A percentile compares a stretch with the other conserved stretches of the same genome.
Evolutionary conservation across 495 filamentous ascomycete genomes (phyloP).

Genomic region (Trichocladium uniseriatum): DNA sequence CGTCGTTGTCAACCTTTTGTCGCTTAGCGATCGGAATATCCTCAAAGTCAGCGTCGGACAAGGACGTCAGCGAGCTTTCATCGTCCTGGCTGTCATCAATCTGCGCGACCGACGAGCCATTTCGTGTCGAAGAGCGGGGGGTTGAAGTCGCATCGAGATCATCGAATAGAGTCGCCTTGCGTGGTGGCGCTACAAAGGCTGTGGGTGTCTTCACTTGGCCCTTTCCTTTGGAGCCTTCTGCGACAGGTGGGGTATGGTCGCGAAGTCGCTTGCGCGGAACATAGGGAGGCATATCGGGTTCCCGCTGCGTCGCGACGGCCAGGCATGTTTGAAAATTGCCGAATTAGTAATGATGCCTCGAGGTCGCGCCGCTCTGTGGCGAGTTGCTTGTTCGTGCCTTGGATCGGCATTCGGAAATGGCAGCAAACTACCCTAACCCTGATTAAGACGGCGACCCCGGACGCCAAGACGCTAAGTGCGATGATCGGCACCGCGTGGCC

Average conservation of each 20-base stretch:
- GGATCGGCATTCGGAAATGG: no score
- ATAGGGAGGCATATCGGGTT: constrained; percentile 34
- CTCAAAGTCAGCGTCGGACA: constrained; percentile 63
- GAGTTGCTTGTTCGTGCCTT: no score
- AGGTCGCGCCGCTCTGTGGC: background rate
- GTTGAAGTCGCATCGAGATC: constrained; percentile 50
- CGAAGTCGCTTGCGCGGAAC: constrained; percentile 41
- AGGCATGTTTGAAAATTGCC: constrained; percentile 1
- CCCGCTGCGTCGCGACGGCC: background rate
- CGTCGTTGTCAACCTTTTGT: constrained; percentile 16
- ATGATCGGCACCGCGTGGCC: background rate
- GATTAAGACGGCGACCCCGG: background rate
- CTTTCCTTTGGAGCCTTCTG: constrained; percentile 10
- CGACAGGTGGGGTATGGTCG: constrained; percentile 18
- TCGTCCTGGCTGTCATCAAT: constrained; percentile 49
- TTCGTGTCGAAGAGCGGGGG: constrained; percentile 42
- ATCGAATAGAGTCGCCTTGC: constrained; percentile 57
- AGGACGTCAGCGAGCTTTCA: constrained; percentile 44
- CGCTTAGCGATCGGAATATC: constrained; percentile 37
- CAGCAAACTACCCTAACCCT: constrained; percentile 2
- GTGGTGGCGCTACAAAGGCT: constrained; percentile 20
- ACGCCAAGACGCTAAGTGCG: constrained; percentile 6
- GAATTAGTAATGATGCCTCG: background rate
- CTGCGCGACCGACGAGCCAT: constrained; percentile 36
- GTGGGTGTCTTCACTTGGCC: constrained; percentile 8